These are phyloP conservation scores for Penicillium daleae DNA, from an alignment of 495 filamentous ascomycete species.

Conservation along the genomic window DNA sequence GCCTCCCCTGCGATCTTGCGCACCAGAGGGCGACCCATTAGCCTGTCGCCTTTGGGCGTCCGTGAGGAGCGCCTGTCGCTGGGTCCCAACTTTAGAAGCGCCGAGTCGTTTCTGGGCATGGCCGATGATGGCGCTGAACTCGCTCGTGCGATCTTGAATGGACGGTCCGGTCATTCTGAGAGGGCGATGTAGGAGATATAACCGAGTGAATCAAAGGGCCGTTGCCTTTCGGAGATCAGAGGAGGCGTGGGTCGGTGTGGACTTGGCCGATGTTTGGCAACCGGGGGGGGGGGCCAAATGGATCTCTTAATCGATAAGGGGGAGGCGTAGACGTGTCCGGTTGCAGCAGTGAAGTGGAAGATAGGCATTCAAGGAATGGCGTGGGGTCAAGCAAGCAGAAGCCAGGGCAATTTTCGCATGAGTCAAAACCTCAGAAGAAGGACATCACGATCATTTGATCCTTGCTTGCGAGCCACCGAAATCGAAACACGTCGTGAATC, in stretches of 20 bases:
- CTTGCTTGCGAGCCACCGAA: background rate
- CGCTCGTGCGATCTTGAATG: constrained; percentile 94
- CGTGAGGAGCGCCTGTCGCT: constrained; percentile 80
- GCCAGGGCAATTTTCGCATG: background rate
- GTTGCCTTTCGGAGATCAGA: constrained; percentile 14
- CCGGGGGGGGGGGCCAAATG: background rate
- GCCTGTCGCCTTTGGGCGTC: constrained; percentile 71
- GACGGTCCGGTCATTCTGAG: constrained; percentile 62
- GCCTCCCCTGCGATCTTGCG: constrained; percentile 42
- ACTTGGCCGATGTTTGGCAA: constrained; percentile 11
- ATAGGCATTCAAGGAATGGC: background rate
- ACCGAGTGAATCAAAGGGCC: background rate
- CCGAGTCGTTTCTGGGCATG: constrained; percentile 78
- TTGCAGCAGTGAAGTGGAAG: constrained; percentile 20
- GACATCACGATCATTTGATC: background rate
- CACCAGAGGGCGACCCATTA: constrained; percentile 60
- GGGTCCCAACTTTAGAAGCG: constrained; percentile 69
- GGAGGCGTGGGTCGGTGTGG: constrained; percentile 7
- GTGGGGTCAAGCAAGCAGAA: constrained; percentile 1
- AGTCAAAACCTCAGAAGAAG: background rate
- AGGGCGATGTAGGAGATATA: background rate
- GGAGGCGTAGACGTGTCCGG: constrained; percentile 32
- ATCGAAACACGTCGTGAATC: constrained; percentile 23
- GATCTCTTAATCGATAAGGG: constrained; percentile 26
- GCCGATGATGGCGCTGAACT: constrained; percentile 87